Base-by-base conservation (phyloP, 805 yeast species). In the Saccharomycopsis lassenensis region DNA sequence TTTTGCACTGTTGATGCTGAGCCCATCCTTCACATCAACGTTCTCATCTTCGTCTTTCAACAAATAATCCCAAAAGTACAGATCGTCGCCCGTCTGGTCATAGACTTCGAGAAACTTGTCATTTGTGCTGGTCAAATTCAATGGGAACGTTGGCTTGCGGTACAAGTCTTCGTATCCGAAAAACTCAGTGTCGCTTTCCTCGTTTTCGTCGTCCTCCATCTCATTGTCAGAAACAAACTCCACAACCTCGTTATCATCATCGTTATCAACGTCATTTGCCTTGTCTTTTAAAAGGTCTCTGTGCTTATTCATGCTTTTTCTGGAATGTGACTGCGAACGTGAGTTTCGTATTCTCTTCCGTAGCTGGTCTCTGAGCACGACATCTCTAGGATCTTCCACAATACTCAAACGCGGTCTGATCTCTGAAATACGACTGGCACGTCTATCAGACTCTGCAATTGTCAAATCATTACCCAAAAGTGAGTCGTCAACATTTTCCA, bases 31-130 rank as follows among this genome's bases (percentile, higher is more conserved):
- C n/a, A n/a, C n/a, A n/a, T n/a, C n/a, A n/a, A n/a, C n/a, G n/a
- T n/a, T n/a, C n/a, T n/a, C n/a, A n/a, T n/a, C n/a, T n/a, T n/a
- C n/a, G n/a, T n/a, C n/a, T n/a, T n/a, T n/a, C 52, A 82, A 77
- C 46, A 81, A 77, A 54, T 81, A 80, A 51, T 77, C 77, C 77
- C 86, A 73, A 27, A 82, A 59, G 48, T 79, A 76, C 3, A 80
- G 65, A 49, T 80, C 87, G 51, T 77, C 86, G 19, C 71, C 77
- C 27, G 69, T 73, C 21, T 35, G 37, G 14, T 40, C 44, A 25
- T 40, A 43, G 3, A 41, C 44, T n/a, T 26, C 30, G 5, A 40
- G 34, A 19, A 31, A 37, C 30, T 62, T 48, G 24, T 31, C 32
- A 35, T 44, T 43, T 24, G 39, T 44, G 21, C 17, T n/a, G 23